phyloP scores from a whole-genome alignment of 306 rosid species.

The Cercis canadensis region DNA sequence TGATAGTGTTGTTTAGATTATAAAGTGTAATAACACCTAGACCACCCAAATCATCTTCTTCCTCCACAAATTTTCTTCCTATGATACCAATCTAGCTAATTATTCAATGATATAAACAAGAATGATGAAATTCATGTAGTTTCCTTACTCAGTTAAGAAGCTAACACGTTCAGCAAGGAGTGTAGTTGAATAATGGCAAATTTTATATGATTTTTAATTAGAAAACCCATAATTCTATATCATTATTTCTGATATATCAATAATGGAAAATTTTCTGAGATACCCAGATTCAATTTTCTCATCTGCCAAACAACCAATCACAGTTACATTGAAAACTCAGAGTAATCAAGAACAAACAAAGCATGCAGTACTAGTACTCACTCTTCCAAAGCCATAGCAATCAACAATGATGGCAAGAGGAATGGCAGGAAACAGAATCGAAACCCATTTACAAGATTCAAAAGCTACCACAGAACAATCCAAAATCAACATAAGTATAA shows the following conservation, averaged over 20 bases:
- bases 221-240: slow-evolving; percentile 78
- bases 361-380: slow-evolving; percentile 30
- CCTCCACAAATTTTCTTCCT: too few species aligned
- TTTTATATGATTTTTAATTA: too few species aligned
- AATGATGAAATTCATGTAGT: not conserved
- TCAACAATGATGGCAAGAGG: slow-evolving; percentile 66
- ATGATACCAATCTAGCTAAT: too few species aligned
- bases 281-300: not conserved
- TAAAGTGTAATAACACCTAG: too few species aligned
- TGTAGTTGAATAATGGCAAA: slow-evolving; percentile 69
- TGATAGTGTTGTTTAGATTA: too few species aligned
- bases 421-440: slow-evolving; percentile 65
- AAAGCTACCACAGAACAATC: too few species aligned
- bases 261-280: not conserved
- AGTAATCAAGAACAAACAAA: too few species aligned
- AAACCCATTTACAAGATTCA: too few species aligned
- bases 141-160: slow-evolving; percentile 84
- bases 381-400: slow-evolving; percentile 57
- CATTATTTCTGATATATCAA: not conserved
- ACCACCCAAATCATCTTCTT: too few species aligned
- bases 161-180: slow-evolving; percentile 93
- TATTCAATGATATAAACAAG: not conserved
- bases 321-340: not conserved
- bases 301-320: not conserved
- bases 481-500: too few species aligned